These are phyloP conservation scores for Didymella exigua DNA, from an alignment of 2,329 filamentous ascomycete genomes.

Conservation along the genomic window DNA sequence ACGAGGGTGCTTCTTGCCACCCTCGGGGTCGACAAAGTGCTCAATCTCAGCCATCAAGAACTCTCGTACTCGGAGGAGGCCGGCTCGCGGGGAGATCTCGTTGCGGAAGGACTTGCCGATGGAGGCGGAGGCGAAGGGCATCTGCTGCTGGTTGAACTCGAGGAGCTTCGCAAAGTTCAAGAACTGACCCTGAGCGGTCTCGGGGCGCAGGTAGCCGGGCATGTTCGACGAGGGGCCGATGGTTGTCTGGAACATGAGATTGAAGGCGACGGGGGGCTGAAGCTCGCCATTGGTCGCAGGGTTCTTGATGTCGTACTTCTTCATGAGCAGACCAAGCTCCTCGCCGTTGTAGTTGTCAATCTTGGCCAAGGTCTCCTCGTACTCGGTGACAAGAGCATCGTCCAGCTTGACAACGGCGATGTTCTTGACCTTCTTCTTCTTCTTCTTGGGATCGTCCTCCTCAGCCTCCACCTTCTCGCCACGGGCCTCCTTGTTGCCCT, in stretches of 20 bases:
- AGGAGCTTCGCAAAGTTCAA: conserved; percentile 95
- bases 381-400: conserved; percentile 84
- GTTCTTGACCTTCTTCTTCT: conserved; percentile 78
- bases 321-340: conserved; percentile 83
- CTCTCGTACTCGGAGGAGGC: conserved; percentile 91
- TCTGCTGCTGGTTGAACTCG: conserved; percentile 91
- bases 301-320: conserved; percentile 88
- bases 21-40: conserved; percentile 93
- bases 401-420: conserved; percentile 76
- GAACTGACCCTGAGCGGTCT: conserved; percentile 98
- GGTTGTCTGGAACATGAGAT: conserved; percentile 97
- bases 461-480: conserved; percentile 77
- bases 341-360: conserved; percentile 95
- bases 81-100: conserved; percentile 91
- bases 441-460: conserved; percentile 82
- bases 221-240: conserved; percentile 91
- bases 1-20: conserved; percentile 90
- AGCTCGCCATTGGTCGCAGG: conserved; percentile 79
- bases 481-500: conserved; percentile 90
- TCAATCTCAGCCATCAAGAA: conserved; percentile 99
- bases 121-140: conserved; percentile 96
- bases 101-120: conserved; percentile 99
- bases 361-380: conserved; percentile 86
- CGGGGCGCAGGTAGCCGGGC: conserved; percentile 69
- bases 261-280: conserved; percentile 85